Conservation (phyloP, 129 eudicot genomes). For the Pittosporum tobira region DNA sequence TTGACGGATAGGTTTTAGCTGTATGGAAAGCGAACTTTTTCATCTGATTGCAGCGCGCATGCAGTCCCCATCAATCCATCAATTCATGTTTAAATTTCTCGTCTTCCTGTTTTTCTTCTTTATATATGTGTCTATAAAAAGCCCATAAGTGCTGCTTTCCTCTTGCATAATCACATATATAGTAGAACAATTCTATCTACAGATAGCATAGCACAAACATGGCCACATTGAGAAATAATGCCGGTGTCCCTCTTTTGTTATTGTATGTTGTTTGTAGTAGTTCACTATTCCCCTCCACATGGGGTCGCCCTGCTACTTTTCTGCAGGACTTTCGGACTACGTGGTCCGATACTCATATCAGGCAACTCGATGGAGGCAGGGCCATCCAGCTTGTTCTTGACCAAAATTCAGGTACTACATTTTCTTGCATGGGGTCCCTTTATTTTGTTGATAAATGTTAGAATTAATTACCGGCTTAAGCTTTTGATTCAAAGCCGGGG, state of each 20-base stretch:
- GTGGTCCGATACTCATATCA: slow-evolving; percentile 48
- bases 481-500: no score
- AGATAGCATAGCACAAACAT: not conserved
- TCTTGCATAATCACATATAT: not conserved
- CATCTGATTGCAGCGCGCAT: slow-evolving; percentile 13
- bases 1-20: slow-evolving; percentile 45
- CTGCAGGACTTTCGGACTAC: slow-evolving; percentile 36
- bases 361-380: slow-evolving; percentile 38
- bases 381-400: slow-evolving; percentile 53
- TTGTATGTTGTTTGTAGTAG: slow-evolving; percentile 4
- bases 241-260: not conserved
- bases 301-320: slow-evolving; percentile 50
- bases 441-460: no score
- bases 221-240: slow-evolving; percentile 10
- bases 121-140: no score
- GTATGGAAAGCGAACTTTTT: slow-evolving; percentile 29
- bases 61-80: slow-evolving; percentile 11
- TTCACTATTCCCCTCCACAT: not conserved
- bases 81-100: not conserved
- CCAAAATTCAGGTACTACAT: slow-evolving; percentile 33
- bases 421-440: not conserved
- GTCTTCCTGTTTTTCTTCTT: not conserved
- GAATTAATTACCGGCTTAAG: no score
- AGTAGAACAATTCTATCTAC: not conserved
- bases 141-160: no score